Base-by-base conservation (phyloP, 1,139 yeast species). In the Yamadazyma sp. region DNA sequence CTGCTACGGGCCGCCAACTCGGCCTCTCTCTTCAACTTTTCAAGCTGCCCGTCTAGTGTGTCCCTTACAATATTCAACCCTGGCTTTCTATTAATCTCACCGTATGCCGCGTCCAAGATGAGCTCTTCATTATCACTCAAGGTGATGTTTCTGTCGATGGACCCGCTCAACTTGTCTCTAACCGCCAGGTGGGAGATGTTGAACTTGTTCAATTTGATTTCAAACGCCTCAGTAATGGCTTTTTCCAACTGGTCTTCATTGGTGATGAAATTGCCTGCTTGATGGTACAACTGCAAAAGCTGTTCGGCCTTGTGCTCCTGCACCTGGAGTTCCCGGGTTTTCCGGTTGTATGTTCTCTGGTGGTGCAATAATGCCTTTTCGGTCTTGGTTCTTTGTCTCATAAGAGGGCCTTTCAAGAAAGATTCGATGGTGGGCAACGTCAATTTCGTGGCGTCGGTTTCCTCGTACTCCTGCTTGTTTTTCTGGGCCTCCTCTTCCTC, bases 381-480 rank as follows among this genome's bases (percentile, higher is more conserved):
- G 52, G 80, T 89, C 25, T 66, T 69, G 0, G 95, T 83, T 59
- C 96, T 75, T 38, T 67, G 76, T 55, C 84, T 75, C 70, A 89
- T 77, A 44, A 88, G 64, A 13, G 90, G 86, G 3, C 86, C 86
- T 27, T 76, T 59, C 47, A 85, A 66, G 47, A 83, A 72, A 30
- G 78, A 71, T 51, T 85, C 90, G 46, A 89, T 70, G 2, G 96
- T 86, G 33, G 96, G 96, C 38, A 87, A 70, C 1, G 96, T 86
- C 51, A 84, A 73, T 51, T 67, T 65, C 33, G 81, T 73, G 15
- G 88, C 81, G 42, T 69, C 72, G 5, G 80, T 67, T 46, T 67
- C 71, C 47, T 62, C 62, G 41, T 69, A 58, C 45, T 58, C 60
- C 33, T 47, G 52, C 37, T 38, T 30, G 23, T 25, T 31, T 10